Percentiles rank a stretch among this genome's conserved stretches.
These are phyloP conservation scores for Rugonectria rugulosa DNA, from an alignment of 2,329 filamentous ascomycete genomes.

Conservation along the genomic window DNA sequence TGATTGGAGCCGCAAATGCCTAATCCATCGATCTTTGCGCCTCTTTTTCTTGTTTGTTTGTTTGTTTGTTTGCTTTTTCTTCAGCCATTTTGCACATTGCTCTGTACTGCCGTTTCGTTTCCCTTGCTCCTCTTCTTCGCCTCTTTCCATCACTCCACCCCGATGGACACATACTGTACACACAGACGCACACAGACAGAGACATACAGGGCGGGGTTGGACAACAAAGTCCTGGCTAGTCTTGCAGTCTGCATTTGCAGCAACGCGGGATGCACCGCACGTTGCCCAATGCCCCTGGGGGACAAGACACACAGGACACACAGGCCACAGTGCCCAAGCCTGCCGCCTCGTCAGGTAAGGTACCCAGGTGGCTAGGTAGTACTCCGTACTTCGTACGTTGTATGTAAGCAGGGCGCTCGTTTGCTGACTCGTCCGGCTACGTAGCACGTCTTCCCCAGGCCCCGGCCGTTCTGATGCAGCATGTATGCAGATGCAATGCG, in stretches of 20 bases:
- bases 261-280: slow-evolving; percentile 14
- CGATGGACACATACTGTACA: no score
- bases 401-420: no score
- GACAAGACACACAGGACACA: no score
- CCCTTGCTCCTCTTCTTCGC: slow-evolving; percentile 9
- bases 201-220: background rate
- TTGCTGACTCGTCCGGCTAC: background rate
- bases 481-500: slow-evolving; percentile 1
- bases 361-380: no score
- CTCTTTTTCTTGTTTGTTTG: background rate
- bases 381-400: no score
- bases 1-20: no score
- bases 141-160: slow-evolving; percentile 4
- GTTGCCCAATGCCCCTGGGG: slow-evolving; percentile 10
- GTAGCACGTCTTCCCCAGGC: background rate
- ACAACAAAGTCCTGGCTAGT: slow-evolving; percentile 14
- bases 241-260: slow-evolving; percentile 10
- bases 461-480: background rate
- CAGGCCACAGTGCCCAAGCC: slow-evolving; percentile 14
- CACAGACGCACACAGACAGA: background rate
- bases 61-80: slow-evolving; percentile 28
- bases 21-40: no score
- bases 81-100: slow-evolving; percentile 12
- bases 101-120: no score
- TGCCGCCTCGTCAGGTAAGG: background rate